phyloP scores from a whole-genome alignment of 2,329 filamentous ascomycete species.

The Keithomyces neogunnii region DNA sequence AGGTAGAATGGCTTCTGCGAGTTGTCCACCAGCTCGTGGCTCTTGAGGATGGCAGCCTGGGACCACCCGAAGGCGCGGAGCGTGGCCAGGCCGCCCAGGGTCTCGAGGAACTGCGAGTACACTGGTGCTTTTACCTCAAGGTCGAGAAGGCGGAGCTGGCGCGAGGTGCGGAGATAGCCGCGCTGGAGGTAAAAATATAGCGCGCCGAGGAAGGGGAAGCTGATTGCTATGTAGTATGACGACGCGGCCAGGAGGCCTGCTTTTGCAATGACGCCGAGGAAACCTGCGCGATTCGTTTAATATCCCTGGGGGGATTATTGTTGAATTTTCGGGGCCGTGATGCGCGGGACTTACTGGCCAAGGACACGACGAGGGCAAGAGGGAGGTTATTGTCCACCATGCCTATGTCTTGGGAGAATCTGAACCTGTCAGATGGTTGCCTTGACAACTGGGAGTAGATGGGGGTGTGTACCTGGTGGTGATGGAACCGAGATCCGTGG shows the following conservation, averaged over 20 bases:
- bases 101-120: slow-evolving; percentile 35
- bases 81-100: slow-evolving; percentile 36
- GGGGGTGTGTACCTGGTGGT: slow-evolving; percentile 26
- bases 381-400: slow-evolving; percentile 30
- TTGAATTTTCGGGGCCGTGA: not conserved
- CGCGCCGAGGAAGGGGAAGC: slow-evolving; percentile 32
- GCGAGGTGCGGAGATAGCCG: slow-evolving; percentile 32
- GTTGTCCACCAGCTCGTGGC: slow-evolving; percentile 38
- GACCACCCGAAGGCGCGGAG: slow-evolving; percentile 47
- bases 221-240: slow-evolving; percentile 25
- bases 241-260: slow-evolving; percentile 16
- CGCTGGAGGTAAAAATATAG: slow-evolving; percentile 35
- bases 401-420: slow-evolving; percentile 35
- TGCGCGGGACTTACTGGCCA: slow-evolving; percentile 22
- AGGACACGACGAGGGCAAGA: slow-evolving; percentile 22
- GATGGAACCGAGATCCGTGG: slow-evolving; percentile 29
- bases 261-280: slow-evolving; percentile 20
- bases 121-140: slow-evolving; percentile 32
- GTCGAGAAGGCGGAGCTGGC: slow-evolving; percentile 32
- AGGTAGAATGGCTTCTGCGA: slow-evolving; percentile 51
- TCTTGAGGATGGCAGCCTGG: slow-evolving; percentile 29
- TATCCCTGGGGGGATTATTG: not conserved
- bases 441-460: not conserved
- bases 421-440: slow-evolving; percentile 6
- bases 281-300: slow-evolving; percentile 15